A percentile compares a stretch with the other conserved stretches of the same genome.
phyloP scores from a whole-genome alignment of 192 early-diverging fungal genomes.

The Linnemannia elongata region DNA sequence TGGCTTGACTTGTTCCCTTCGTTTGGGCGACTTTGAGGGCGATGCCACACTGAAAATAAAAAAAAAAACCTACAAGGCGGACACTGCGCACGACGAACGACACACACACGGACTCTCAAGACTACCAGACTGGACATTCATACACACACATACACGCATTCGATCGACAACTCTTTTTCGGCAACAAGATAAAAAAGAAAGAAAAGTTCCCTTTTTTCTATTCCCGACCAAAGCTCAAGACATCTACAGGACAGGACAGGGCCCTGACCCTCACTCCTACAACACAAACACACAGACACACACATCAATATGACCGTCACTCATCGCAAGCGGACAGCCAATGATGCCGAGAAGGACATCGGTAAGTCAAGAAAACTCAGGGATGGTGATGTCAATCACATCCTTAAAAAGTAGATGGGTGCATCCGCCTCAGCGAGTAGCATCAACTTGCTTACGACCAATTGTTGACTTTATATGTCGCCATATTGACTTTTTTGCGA shows the following conservation, averaged over 20 bases:
- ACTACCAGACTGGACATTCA: not conserved
- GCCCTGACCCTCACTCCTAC: not conserved
- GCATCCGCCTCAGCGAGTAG: conserved; percentile 7
- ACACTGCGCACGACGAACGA: not conserved
- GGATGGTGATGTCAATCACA: not conserved
- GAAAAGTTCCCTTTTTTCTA: not conserved
- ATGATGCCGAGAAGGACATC: conserved; percentile 56
- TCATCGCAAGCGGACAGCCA: conserved; percentile 54
- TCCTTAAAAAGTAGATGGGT: conserved; percentile 19
- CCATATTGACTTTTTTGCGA: not conserved
- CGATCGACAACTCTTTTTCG: not conserved
- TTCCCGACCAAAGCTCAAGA: conserved; percentile 1
- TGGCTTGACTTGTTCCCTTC: not conserved
- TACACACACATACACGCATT: not conserved
- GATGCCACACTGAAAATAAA: not conserved
- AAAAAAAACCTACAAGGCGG: not conserved
- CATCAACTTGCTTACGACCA: not conserved
- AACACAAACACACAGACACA: not conserved
- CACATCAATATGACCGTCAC: conserved; percentile 51
- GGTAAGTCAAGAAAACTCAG: conserved; percentile 19
- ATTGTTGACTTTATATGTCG: not conserved
- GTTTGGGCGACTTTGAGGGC: not conserved
- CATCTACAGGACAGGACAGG: not conserved
- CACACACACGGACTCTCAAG: not conserved
- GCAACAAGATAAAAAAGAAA: too few species aligned